Evolutionary conservation across 169 alveolate species (phyloP).

Genomic region (Eimeria brunetti): DNA sequence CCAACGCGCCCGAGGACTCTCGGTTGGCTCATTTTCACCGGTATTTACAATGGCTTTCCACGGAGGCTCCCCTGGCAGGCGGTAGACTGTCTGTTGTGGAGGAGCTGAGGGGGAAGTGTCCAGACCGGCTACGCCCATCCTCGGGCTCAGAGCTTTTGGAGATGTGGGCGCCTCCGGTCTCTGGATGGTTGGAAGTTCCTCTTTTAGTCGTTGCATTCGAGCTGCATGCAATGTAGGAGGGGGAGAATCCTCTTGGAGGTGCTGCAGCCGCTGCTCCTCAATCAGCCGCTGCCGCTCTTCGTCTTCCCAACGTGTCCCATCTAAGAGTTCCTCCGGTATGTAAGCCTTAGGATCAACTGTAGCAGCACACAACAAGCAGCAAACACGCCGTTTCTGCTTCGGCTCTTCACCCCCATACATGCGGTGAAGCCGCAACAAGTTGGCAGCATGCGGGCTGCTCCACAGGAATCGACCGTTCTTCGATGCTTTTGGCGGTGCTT

Average conservation of each 20-base stretch:
- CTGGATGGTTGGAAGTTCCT: background rate
- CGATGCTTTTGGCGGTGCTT: background rate
- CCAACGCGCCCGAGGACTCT: background rate
- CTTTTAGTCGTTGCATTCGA: background rate
- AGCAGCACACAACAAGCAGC: background rate
- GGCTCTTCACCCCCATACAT: background rate
- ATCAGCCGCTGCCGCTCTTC: slow-evolving; percentile 1
- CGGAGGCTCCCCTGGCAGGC: slow-evolving; percentile 22
- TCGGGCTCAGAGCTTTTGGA: background rate
- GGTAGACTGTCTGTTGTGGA: background rate
- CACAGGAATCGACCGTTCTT: background rate
- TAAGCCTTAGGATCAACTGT: slow-evolving; percentile 61
- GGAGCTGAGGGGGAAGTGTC: slow-evolving; percentile 15
- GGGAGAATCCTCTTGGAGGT: slow-evolving; percentile 17
- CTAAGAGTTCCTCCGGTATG: slow-evolving; percentile 21
- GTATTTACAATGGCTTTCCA: slow-evolving; percentile 2
- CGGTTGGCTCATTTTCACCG: background rate
- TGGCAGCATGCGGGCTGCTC: background rate
- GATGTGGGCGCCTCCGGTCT: background rate
- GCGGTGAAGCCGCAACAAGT: background rate
- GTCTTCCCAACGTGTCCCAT: slow-evolving; percentile 36
- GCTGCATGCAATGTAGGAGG: slow-evolving; percentile 23
- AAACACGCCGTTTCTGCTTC: background rate
- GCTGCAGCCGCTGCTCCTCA: slow-evolving; percentile 56
- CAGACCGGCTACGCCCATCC: slow-evolving; percentile 34